Conservation (phyloP, 176 grass and related monocot species). For the Saccharum officinarum region DNA sequence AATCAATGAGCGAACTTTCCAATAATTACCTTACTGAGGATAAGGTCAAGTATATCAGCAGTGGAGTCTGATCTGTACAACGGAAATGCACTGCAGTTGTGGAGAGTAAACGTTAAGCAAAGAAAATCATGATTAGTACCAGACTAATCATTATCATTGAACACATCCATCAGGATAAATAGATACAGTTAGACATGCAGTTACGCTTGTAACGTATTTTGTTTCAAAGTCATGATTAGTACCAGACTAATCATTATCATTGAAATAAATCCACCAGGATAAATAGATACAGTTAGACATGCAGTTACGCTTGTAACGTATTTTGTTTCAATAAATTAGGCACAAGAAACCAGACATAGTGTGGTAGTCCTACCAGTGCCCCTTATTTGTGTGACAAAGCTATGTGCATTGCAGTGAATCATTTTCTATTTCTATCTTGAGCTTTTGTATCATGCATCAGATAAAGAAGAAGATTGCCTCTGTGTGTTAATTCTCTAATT, state of each 20-base stretch:
- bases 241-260: background rate
- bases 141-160: background rate
- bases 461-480: background rate
- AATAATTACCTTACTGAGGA: constrained; percentile 65
- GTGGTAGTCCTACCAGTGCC: background rate
- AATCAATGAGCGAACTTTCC: background rate
- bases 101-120: constrained; percentile 19
- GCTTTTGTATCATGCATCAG: background rate
- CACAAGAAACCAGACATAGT: background rate
- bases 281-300: background rate
- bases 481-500: background rate
- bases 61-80: constrained; percentile 56
- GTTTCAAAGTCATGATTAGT: background rate
- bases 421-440: background rate
- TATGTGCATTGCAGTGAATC: background rate
- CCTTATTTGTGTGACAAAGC: background rate
- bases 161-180: background rate
- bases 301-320: background rate
- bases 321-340: background rate
- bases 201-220: background rate
- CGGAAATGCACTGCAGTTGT: constrained; percentile 44
- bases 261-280: background rate
- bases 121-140: background rate
- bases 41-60: constrained; percentile 75
- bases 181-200: background rate